These are phyloP conservation scores for Nicotiana attenuata DNA, from an alignment of 257 asterid genomes.

Conservation along the genomic window DNA sequence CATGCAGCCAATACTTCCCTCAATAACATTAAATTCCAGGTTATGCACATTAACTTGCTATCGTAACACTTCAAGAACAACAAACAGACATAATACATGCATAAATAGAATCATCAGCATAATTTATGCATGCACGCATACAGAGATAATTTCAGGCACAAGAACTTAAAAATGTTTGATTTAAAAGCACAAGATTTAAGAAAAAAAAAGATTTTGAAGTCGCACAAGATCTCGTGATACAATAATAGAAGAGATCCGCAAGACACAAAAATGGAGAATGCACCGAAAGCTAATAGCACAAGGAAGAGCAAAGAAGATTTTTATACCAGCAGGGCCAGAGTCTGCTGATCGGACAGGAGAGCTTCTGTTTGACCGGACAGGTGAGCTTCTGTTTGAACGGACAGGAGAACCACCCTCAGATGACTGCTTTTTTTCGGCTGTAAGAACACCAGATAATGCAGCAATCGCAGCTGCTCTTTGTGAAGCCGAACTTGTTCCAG, in stretches of 20 bases:
- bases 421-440: conserved; percentile 72
- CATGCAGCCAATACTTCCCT: neutral
- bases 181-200: neutral
- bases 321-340: conserved; percentile 57
- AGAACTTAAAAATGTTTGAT: neutral
- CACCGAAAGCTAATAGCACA: neutral
- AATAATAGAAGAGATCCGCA: neutral
- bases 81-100: neutral
- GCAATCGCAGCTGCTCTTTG: conserved; percentile 98
- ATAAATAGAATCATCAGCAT: neutral
- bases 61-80: neutral
- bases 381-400: conserved; percentile 61
- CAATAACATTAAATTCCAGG: neutral
- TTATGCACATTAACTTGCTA: neutral
- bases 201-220: neutral
- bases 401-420: conserved; percentile 59
- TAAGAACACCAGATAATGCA: conserved; percentile 72
- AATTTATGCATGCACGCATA: neutral
- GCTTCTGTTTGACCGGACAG: conserved; percentile 62
- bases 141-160: neutral
- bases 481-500: conserved; percentile 54
- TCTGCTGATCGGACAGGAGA: conserved; percentile 40
- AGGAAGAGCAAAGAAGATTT: conserved; percentile 2
- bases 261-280: neutral
- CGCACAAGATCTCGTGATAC: neutral